Conservation (phyloP, 1,284 basidiomycete genomes). For the Ustilago trichophora region DNA sequence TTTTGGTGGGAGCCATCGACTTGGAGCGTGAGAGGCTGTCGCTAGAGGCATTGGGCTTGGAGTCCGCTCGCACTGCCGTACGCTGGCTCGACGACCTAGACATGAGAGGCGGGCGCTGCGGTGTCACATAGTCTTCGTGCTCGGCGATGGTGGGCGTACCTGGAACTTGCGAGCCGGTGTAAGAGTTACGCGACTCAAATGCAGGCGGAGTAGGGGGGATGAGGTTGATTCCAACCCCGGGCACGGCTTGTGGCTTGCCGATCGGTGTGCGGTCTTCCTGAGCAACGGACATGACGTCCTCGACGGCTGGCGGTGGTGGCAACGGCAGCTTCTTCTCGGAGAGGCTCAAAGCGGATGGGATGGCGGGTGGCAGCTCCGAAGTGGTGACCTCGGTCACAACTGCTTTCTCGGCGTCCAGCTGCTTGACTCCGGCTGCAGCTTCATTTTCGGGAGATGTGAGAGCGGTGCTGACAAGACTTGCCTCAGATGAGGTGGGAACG, state of each 20-base stretch:
- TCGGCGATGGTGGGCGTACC: conserved; percentile 35
- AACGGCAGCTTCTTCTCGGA: conserved; percentile 50
- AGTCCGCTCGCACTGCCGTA: conserved; percentile 17
- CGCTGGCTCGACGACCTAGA: conserved; percentile 48
- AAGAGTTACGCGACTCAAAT: conserved; percentile 39
- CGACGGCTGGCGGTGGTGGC: conserved; percentile 42
- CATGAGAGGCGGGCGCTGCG: conserved; percentile 31
- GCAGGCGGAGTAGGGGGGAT: conserved; percentile 62
- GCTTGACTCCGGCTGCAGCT: neutral
- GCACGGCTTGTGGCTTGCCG: conserved; percentile 24
- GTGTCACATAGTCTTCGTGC: conserved; percentile 10
- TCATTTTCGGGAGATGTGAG: conserved; percentile 42
- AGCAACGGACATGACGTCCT: conserved; percentile 25
- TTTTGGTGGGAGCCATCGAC: conserved; percentile 32
- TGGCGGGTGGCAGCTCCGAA: conserved; percentile 1
- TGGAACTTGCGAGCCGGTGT: conserved; percentile 29
- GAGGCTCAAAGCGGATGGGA: neutral
- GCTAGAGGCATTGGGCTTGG: conserved; percentile 3
- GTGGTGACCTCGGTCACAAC: conserved; percentile 1
- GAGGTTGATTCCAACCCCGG: conserved; percentile 52
- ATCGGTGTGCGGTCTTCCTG: conserved; percentile 45
- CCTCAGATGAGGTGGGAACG: conserved; percentile 31
- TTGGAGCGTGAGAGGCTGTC: conserved; percentile 28
- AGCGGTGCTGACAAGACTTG: conserved; percentile 48
- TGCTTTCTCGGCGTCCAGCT: neutral